Conservation (phyloP, 2,329 filamentous ascomycete species). For the Cladophialophora yegresii region DNA sequence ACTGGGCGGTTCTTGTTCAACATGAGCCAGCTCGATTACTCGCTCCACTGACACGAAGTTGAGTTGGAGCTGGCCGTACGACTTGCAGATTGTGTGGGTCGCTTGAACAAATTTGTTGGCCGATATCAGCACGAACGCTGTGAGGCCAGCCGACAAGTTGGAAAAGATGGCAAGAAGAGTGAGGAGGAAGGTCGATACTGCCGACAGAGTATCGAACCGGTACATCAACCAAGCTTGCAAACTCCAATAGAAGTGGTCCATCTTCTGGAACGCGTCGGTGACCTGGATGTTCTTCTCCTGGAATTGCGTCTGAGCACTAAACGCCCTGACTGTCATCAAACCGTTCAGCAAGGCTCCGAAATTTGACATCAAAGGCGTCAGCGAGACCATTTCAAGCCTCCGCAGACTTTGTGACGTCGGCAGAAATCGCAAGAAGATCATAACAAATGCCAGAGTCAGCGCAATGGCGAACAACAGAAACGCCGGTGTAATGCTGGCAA, state of each 20-base stretch:
- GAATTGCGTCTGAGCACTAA: slow-evolving; percentile 75
- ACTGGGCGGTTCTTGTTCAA: slow-evolving; percentile 73
- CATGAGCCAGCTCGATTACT: slow-evolving; percentile 75
- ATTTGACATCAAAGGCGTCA: slow-evolving; percentile 87
- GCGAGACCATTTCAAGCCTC: slow-evolving; percentile 82
- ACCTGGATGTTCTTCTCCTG: slow-evolving; percentile 77
- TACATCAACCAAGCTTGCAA: slow-evolving; percentile 82
- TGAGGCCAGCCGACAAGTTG: slow-evolving; percentile 73
- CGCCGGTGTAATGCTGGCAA: slow-evolving; percentile 73
- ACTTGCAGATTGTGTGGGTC: slow-evolving; percentile 73
- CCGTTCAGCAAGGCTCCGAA: slow-evolving; percentile 86
- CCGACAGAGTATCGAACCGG: slow-evolving; percentile 73
- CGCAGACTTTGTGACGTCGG: slow-evolving; percentile 81
- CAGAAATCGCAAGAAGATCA: slow-evolving; percentile 74
- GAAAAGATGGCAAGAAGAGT: slow-evolving; percentile 74
- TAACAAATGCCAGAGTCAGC: slow-evolving; percentile 68
- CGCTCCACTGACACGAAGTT: slow-evolving; percentile 89
- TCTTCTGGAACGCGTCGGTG: slow-evolving; percentile 86
- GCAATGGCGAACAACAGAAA: slow-evolving; percentile 72
- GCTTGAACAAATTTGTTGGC: slow-evolving; percentile 65
- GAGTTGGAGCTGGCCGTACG: slow-evolving; percentile 84
- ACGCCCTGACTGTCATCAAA: slow-evolving; percentile 81
- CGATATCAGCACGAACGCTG: slow-evolving; percentile 79
- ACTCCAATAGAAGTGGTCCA: slow-evolving; percentile 95
- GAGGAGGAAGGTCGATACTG: slow-evolving; percentile 70